These are phyloP conservation scores for Rutidosis leptorrhynchoides DNA, from an alignment of 129 eudicot species.

Conservation along the genomic window DNA sequence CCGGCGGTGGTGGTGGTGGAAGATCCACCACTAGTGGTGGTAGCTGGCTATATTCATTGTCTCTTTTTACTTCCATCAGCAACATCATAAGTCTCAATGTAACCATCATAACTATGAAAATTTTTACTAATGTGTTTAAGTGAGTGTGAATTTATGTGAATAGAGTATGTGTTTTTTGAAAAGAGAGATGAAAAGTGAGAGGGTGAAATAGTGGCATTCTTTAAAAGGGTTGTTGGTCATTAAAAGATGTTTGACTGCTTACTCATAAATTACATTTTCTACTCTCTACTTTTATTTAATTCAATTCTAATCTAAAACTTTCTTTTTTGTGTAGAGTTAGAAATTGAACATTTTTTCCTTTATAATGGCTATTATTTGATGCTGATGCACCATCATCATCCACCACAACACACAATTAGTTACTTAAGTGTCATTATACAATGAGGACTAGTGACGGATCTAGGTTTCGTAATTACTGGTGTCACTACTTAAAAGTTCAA, in stretches of 20 bases:
- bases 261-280: conserved; percentile 5
- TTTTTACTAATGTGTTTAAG: not conserved
- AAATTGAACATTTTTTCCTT: not conserved
- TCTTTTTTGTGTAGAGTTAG: not conserved
- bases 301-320: not conserved
- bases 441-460: too few species aligned
- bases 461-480: too few species aligned
- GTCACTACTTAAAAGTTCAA: too few species aligned
- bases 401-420: too few species aligned
- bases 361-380: too few species aligned
- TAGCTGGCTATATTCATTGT: conserved; percentile 34
- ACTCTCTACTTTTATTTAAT: conserved; percentile 11
- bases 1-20: conserved; percentile 60
- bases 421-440: too few species aligned
- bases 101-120: conserved; percentile 19
- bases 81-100: conserved; percentile 12
- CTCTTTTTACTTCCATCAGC: conserved; percentile 20
- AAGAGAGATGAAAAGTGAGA: not conserved
- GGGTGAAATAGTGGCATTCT: not conserved
- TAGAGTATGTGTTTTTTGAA: not conserved
- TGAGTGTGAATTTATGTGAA: not conserved
- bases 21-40: conserved; percentile 63
- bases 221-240: conserved; percentile 16
- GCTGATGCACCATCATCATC: not conserved
- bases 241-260: conserved; percentile 22